phyloP scores from a whole-genome alignment of 1,284 basidiomycete genomes.

The Hypsizygus ulmarius region DNA sequence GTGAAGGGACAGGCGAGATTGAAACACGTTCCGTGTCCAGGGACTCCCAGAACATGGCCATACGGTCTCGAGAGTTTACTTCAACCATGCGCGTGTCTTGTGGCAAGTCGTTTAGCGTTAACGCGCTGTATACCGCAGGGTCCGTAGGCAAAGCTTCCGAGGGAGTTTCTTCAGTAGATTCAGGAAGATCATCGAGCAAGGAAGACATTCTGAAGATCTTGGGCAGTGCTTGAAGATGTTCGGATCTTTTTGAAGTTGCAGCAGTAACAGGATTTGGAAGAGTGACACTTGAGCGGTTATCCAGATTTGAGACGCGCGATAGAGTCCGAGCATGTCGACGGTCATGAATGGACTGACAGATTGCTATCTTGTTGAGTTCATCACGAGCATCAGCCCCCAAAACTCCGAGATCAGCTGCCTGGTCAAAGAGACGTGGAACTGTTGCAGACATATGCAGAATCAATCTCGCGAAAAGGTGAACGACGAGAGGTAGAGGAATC shows the following conservation, averaged over 20 bases:
- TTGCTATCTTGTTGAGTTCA: not conserved
- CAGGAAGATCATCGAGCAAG: constrained; percentile 13
- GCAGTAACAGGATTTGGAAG: constrained; percentile 2
- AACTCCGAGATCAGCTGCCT: not conserved
- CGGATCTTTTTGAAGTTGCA: not conserved
- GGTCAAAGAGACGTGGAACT: not conserved
- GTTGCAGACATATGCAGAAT: not conserved
- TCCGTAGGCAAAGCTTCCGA: constrained; percentile 6
- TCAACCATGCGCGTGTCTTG: not conserved
- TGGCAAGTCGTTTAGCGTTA: constrained; percentile 8
- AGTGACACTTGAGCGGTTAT: not conserved
- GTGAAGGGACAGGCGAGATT: constrained; percentile 8
- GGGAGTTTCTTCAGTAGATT: constrained; percentile 14
- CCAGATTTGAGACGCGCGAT: constrained; percentile 1
- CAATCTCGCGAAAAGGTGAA: no score
- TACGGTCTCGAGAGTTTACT: constrained; percentile 27
- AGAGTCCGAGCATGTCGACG: constrained; percentile 4
- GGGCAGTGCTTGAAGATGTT: constrained; percentile 19
- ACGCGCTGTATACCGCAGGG: constrained; percentile 6
- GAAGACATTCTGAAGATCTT: constrained; percentile 17
- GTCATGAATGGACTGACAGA: not conserved
- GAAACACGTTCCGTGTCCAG: constrained; percentile 26
- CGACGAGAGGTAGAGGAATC: constrained; percentile 4
- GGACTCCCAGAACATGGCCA: constrained; percentile 33
- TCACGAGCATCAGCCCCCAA: no score